phyloP scores from a whole-genome alignment of 169 alveolate species.

The Plasmodium blacklocki region DNA sequence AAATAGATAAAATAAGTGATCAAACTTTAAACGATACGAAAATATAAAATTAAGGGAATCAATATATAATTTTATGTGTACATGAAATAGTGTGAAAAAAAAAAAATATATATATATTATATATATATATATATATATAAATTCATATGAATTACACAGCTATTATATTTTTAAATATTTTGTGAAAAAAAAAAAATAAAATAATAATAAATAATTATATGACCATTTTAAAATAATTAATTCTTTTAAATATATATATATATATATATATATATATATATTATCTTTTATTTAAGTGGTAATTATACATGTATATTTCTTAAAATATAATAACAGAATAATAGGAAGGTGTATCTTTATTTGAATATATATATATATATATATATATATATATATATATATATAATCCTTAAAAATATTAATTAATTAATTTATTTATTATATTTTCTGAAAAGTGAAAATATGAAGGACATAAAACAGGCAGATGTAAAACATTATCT shows the following conservation, averaged over 20 bases:
- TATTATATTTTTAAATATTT: no score
- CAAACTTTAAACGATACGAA: no score
- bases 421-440: not conserved
- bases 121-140: no score
- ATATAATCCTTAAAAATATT: not conserved
- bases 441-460: constrained; percentile 1
- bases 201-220: no score
- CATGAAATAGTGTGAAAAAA: not conserved
- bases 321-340: no score
- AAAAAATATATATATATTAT: not conserved
- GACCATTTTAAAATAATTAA: no score
- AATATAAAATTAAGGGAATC: no score
- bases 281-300: not conserved
- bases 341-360: not conserved
- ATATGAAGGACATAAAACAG: constrained; percentile 74
- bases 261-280: constrained; percentile 4
- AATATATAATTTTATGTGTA: no score
- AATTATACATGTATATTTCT: no score
- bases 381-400: constrained; percentile 4
- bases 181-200: no score
- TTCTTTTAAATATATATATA: not conserved
- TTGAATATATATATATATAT: not conserved
- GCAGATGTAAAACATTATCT: constrained; percentile 67
- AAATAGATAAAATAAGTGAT: no score
- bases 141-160: no score